Evolutionary conservation across 306 rosid species (phyloP), one percentile per base, ranked within the genome.

Genomic region (Mimosa bimucronata): DNA sequence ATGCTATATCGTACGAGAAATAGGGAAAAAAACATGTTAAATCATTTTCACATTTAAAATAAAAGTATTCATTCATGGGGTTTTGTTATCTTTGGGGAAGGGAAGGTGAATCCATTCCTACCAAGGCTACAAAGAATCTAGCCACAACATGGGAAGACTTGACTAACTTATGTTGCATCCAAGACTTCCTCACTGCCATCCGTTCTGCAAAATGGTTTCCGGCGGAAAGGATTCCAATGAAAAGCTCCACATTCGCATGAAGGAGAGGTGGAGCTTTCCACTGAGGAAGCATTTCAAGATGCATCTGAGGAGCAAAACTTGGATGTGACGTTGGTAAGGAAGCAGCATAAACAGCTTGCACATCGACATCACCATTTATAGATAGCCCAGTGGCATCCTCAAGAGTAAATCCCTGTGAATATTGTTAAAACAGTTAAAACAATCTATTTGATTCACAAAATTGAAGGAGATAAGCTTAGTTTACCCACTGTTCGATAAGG

Each of bases 111-210:
- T 61, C 70, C n/a, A 25, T 40, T 75, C 91, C 76, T 89, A 93
- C 99, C 98, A 91, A 77, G 73, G 99, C 99, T 2, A 95, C 97
- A 66, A 95, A 93, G 82, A 95, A 91, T 12, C 97, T 92, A 71
- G 98, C 96, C 65, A 91, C 96, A 26, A 87, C 93, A 60, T 58
- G 82, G 9, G 99, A 93, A 73, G 96, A 91, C 88, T 75, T 91
- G 81, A 95, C 87, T 15, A 89, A 83, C 72, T 77, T 88, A 46
- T 95, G 96, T 81, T 95, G 98, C 98, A 95, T 88, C 99, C 99
- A 95, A 28, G 99, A 91, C 88, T 95, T 95, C 86, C 99, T 90
- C 74, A 93, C 93, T 40, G 99, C 98, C 99, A 95, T 95, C 60
- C 97, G 81, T 85, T 95, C 97, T 2, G 94, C 94, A 87, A 95